Percentiles rank a stretch among this genome's conserved stretches.
These are phyloP conservation scores for Alternaria gansuensis DNA, from an alignment of 2,329 filamentous ascomycete species.

Conservation along the genomic window DNA sequence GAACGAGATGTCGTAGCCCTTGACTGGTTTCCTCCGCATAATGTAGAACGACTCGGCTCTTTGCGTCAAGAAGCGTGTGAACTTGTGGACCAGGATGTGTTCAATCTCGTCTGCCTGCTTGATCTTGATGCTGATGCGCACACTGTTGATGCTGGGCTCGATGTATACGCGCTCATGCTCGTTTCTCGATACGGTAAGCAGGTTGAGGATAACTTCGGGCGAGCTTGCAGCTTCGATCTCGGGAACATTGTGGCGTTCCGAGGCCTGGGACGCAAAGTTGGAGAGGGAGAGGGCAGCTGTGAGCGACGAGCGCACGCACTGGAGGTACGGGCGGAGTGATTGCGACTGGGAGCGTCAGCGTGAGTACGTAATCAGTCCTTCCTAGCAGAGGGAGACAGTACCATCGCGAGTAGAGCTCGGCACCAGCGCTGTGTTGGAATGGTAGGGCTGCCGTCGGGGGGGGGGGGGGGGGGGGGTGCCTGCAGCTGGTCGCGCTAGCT, in stretches of 20 bases:
- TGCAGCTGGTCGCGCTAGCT: conserved; percentile 38
- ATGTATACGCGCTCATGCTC: conserved; percentile 97
- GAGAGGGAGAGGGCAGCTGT: conserved; percentile 92
- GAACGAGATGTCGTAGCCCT: conserved; percentile 99
- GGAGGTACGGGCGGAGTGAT: conserved; percentile 94
- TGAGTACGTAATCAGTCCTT: background rate
- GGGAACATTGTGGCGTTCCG: conserved; percentile 96
- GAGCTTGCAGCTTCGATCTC: conserved; percentile 94
- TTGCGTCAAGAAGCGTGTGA: conserved; percentile 95
- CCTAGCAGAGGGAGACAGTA: conserved; percentile 21
- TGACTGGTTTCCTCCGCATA: conserved; percentile 90
- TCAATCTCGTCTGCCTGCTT: conserved; percentile 99
- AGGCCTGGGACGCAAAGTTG: conserved; percentile 97
- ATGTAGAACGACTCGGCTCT: conserved; percentile 98
- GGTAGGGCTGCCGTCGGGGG: conserved; percentile 29
- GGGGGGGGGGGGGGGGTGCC: conserved; percentile 33
- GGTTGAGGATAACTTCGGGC: conserved; percentile 92
- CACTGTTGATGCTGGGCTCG: conserved; percentile 95
- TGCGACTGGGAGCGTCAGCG: conserved; percentile 72
- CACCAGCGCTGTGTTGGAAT: conserved; percentile 31
- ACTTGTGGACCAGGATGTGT: conserved; percentile 97
- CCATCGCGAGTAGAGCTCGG: conserved; percentile 41
- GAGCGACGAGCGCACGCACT: conserved; percentile 92
- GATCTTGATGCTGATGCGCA: conserved; percentile 97
- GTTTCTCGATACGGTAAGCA: conserved; percentile 89